A percentile compares a stretch with the other conserved stretches of the same genome.
Evolutionary conservation across 2,329 filamentous ascomycete genomes (phyloP).

Genomic region (Graphilbum sp.): DNA sequence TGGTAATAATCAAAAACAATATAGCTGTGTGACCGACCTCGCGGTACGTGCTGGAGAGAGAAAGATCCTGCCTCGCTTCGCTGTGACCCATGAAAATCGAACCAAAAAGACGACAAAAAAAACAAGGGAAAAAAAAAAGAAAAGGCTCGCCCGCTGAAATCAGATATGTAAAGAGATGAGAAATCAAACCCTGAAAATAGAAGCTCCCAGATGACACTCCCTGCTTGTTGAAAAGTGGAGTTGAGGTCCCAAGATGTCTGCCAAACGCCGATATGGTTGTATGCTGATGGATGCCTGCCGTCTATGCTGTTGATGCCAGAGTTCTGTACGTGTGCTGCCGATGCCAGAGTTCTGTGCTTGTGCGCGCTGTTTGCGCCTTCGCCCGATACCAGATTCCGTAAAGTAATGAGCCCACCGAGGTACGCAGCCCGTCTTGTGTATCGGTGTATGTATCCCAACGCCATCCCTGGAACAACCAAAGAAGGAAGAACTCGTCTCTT

Average conservation of each 20-base stretch:
- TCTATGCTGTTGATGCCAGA: constrained; percentile 2
- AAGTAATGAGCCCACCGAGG: not conserved
- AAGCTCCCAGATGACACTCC: constrained; percentile 4
- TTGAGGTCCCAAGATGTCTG: constrained; percentile 3
- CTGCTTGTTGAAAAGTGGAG: constrained; percentile 5
- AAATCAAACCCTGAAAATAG: not conserved
- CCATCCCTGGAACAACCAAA: constrained; percentile 9
- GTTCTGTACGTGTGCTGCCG: not conserved
- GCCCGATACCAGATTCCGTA: constrained; percentile 9
- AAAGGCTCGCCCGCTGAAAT: constrained; percentile 24
- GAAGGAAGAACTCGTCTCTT: not conserved
- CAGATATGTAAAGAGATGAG: constrained; percentile 12
- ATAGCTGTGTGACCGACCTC: constrained; percentile 28
- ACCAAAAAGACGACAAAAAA: constrained; percentile 19
- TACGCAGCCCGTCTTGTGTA: not conserved
- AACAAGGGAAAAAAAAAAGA: constrained; percentile 15
- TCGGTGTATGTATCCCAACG: constrained; percentile 3
- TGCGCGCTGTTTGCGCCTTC: not conserved
- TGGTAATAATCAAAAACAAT: constrained; percentile 17
- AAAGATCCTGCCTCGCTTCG: constrained; percentile 8
- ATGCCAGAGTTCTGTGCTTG: not conserved
- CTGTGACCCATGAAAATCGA: constrained; percentile 19
- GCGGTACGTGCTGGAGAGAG: constrained; percentile 24
- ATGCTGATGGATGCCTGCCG: constrained; percentile 1
- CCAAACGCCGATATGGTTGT: constrained; percentile 17